A percentile compares a stretch with the other conserved stretches of the same genome.
These are phyloP conservation scores for Solanum sitiens DNA, from an alignment of 257 asterid species.

Conservation along the genomic window DNA sequence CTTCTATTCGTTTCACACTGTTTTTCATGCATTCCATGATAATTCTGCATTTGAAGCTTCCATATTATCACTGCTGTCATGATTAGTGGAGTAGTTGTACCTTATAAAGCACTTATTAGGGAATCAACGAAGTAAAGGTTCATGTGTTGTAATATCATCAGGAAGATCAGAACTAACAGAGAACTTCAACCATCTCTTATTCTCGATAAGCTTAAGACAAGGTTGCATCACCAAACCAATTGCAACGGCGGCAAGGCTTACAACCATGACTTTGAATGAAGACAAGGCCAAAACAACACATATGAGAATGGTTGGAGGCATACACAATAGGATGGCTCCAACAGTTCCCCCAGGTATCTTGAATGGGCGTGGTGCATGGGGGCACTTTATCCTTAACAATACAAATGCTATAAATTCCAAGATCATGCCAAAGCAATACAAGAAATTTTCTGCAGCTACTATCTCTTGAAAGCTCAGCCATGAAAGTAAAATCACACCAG, in stretches of 20 bases:
- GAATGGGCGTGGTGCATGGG: background rate
- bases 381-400: background rate
- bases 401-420: conserved; percentile 1
- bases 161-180: background rate
- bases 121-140: background rate
- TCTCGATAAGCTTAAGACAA: background rate
- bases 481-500: background rate
- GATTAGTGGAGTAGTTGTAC: background rate
- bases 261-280: background rate
- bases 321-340: background rate
- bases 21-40: background rate
- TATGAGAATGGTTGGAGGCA: background rate
- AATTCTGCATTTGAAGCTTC: background rate
- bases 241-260: background rate
- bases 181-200: background rate
- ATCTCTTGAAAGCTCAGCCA: conserved; percentile 1
- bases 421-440: conserved; percentile 1
- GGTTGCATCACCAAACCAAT: conserved; percentile 4
- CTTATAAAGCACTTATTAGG: background rate
- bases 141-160: background rate
- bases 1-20: background rate
- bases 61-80: background rate
- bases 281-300: background rate
- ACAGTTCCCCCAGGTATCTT: background rate
- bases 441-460: conserved; percentile 3